Evolutionary conservation across 352 stramenopile genomes (phyloP), one percentile per base, ranked within the genome.

Genomic region (Phytophthora cryptogea): DNA sequence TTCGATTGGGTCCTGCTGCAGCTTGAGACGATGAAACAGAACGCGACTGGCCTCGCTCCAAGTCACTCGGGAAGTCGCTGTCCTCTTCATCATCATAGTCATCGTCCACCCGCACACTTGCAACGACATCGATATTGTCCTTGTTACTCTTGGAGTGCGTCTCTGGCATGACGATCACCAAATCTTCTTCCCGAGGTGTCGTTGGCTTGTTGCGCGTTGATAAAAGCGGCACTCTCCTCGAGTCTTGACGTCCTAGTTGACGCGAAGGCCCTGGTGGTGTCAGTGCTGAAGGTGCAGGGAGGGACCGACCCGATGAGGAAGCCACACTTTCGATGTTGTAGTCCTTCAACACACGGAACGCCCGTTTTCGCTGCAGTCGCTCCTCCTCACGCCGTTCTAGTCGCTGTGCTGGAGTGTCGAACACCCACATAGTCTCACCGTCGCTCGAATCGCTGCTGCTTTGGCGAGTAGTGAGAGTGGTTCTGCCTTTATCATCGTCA

Each of bases 331-430:
- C 54, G 42, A 79, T 76, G 36, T 76, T 65, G 42, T 84, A 86
- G 51, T 80, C 54, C 40, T 69, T 60, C 8, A 89, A 52, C 39
- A 87, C 75, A 14, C 65, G 66, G 71, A 89, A 89, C 7, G 66
- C 69, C 0, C 63, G 67, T 49, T 73, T 78, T 11, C 80, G 77
- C 30, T 68, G 68, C 62, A 76, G 37, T 43, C 70, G 79, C 51
- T 89, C 80, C 47, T 71, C 53, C 51, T 88, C 78, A 8, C 72
- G 71, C 6, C 69, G 74, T 30, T 71, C 66, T 4, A 86, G 66
- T 26, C 77, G 80, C 55, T 89, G 62, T 17, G 54, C 68, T 4
- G 80, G 74, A 3, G 74, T 82, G 32, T 74, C 66, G 23, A 75
- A 80, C 7, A 85, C 50, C 66, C 71, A 74, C 71, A 83, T 83